Percentiles rank a stretch among this genome's conserved stretches.
phyloP scores from a whole-genome alignment of 345 rosid genomes.

The Acer yangbiense region DNA sequence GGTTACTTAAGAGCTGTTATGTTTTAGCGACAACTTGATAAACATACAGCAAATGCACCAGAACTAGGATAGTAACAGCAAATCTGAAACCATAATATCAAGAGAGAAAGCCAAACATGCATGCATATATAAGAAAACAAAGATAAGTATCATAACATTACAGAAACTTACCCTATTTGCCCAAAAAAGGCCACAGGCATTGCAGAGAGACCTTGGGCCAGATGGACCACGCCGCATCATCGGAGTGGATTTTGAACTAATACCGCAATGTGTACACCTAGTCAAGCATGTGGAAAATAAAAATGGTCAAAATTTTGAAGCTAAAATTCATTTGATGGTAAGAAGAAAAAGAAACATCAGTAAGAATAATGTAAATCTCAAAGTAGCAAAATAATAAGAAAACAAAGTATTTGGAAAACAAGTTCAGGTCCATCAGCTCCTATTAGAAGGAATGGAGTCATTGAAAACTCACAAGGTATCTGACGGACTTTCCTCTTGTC shows the following conservation, averaged over 20 bases:
- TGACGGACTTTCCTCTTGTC: conserved; percentile 63
- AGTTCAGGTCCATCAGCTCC: not conserved
- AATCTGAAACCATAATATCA: not conserved
- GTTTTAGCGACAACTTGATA: not conserved
- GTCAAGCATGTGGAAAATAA: conserved; percentile 13
- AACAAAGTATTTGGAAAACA: not conserved
- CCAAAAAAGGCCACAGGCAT: conserved; percentile 99
- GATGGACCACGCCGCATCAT: conserved; percentile 99
- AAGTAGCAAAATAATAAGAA: not conserved
- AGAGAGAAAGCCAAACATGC: not conserved
- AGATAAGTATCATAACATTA: not conserved
- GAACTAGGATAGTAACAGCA: too few species aligned
- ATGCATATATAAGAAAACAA: not conserved
- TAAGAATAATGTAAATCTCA: not conserved
- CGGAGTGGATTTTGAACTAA: conserved; percentile 80
- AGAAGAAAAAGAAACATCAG: not conserved
- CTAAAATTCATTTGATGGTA: not conserved
- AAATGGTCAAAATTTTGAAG: not conserved
- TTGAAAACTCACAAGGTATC: conserved; percentile 72
- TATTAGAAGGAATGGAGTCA: not conserved
- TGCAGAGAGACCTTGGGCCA: conserved; percentile 97
- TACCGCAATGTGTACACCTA: conserved; percentile 94
- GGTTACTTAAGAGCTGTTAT: not conserved
- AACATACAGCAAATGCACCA: not conserved
- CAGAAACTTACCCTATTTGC: conserved; percentile 72